Base-by-base conservation (phyloP, 768 basidiomycete species). In the Austroboletus eburneus region DNA sequence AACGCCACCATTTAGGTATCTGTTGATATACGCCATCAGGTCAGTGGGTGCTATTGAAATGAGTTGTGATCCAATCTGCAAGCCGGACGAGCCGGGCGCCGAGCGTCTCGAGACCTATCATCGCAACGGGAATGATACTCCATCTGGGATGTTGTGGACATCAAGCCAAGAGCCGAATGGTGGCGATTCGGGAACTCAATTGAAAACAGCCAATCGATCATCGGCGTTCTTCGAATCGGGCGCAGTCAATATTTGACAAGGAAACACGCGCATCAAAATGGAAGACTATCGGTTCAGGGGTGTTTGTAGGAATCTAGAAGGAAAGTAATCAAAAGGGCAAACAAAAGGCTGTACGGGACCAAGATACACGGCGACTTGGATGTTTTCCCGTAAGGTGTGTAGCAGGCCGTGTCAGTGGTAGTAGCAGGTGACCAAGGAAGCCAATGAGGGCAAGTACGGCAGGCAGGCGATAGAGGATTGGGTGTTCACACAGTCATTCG, bases 251-350 rank as follows among this genome's bases (percentile, higher is more conserved):
- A 62, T 63, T 60, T 59, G 61, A 64, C 52, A 50, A 59, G 48
- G 40, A 39, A 61, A 64, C 64, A 65, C 66, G 64, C 64, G 66
- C 66, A 65, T 65, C 64, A 65, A 39, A 65, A 65, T 65, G 64
- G 64, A 65, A 68, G 64, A 51, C 34, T 42, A 48, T 52, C 51
- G 9, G 47, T 53, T 50, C 61, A 68, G 64, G 59, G 58, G 54
- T 50, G 53, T 48, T 44, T 49, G 43, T 51, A 24, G 23, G 34
- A 43, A 39, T 37, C 49, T 37, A 47, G 55, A 62, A 61, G 51
- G 34, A 40, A 41, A 50, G 27, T 5, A 32, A 56, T 54, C 50
- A 45, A 48, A 51, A 36, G 55, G 40, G 30, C 45, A 55, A 50
- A 57, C 50, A 44, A 49, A 47, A 54, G 59, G 60, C 60, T 58